Conservation (phyloP, 805 yeast species). For the Schwanniomyces polymorphus region DNA sequence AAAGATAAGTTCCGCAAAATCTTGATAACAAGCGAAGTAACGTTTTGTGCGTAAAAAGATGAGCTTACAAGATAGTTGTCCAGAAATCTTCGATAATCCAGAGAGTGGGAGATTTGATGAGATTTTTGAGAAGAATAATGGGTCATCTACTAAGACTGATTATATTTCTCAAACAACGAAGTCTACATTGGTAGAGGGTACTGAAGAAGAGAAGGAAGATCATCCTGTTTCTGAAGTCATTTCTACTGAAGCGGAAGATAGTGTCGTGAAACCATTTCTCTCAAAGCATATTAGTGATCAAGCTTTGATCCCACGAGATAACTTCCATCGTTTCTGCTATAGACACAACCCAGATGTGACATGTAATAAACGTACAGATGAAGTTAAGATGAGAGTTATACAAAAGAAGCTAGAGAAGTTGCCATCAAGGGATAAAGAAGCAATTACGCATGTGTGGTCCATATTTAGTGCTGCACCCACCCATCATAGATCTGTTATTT, state of each 20-base stretch:
- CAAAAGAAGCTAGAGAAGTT: conserved; percentile 59
- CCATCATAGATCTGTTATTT: conserved; percentile 68
- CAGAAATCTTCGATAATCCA: conserved; percentile 3
- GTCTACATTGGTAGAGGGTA: conserved; percentile 1
- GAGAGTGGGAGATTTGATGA: conserved; percentile 3
- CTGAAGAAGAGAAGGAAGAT: not conserved
- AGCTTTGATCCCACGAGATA: conserved; percentile 45
- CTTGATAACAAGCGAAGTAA: not conserved
- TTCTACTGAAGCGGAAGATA: not conserved
- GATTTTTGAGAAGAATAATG: conserved; percentile 6
- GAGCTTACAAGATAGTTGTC: conserved; percentile 11
- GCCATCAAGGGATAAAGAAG: conserved; percentile 70
- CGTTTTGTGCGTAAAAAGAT: conserved; percentile 1
- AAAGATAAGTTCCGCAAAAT: not conserved
- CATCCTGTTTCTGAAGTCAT: not conserved
- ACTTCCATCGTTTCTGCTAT: conserved; percentile 76
- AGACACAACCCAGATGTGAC: conserved; percentile 89
- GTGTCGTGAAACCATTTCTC: conserved; percentile 33
- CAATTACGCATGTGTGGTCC: conserved; percentile 81
- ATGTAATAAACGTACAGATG: conserved; percentile 69
- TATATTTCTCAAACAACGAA: conserved; percentile 1
- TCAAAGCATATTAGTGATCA: conserved; percentile 43
- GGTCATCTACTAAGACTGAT: conserved; percentile 2
- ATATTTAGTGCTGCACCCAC: conserved; percentile 74
- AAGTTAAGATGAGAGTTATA: conserved; percentile 58